These are phyloP conservation scores for Calonectria henricotiae DNA, from an alignment of 2,329 filamentous ascomycete species.

Conservation along the genomic window DNA sequence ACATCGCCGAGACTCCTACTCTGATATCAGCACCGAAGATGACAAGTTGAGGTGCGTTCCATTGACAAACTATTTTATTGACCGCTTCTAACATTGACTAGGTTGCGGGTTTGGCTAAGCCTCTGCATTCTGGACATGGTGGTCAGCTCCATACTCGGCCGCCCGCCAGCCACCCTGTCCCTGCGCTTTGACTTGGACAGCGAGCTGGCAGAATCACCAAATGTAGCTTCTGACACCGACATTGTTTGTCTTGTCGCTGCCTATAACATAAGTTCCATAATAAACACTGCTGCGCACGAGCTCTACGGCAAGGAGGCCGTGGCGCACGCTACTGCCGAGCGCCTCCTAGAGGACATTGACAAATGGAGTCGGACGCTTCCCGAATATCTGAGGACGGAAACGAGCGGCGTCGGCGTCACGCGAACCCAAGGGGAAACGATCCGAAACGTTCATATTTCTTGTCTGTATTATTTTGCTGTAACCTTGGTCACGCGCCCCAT, in stretches of 20 bases:
- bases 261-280: conserved; percentile 62
- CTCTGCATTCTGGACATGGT: conserved; percentile 60
- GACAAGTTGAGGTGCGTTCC: conserved; percentile 45
- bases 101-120: conserved; percentile 59
- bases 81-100: conserved; percentile 40
- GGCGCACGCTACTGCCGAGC: conserved; percentile 58
- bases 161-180: conserved; percentile 56
- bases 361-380: conserved; percentile 66
- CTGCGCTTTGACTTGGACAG: conserved; percentile 33
- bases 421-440: conserved; percentile 58
- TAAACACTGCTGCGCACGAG: conserved; percentile 63
- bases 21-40: conserved; percentile 32
- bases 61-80: too few relatives aligned
- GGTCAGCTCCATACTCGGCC: conserved; percentile 59
- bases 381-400: conserved; percentile 49
- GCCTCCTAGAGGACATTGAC: conserved; percentile 62
- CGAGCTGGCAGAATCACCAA: conserved; percentile 38
- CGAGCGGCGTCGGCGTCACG: conserved; percentile 5
- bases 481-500: conserved; percentile 72
- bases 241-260: conserved; percentile 59
- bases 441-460: conserved; percentile 70
- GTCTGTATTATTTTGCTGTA: conserved; percentile 73
- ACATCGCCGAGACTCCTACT: conserved; percentile 58
- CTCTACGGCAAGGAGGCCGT: conserved; percentile 60
- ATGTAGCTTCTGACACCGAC: conserved; percentile 39